phyloP scores from a whole-genome alignment of 192 early-diverging fungal genomes.

The Backusella parvicylindrica region DNA sequence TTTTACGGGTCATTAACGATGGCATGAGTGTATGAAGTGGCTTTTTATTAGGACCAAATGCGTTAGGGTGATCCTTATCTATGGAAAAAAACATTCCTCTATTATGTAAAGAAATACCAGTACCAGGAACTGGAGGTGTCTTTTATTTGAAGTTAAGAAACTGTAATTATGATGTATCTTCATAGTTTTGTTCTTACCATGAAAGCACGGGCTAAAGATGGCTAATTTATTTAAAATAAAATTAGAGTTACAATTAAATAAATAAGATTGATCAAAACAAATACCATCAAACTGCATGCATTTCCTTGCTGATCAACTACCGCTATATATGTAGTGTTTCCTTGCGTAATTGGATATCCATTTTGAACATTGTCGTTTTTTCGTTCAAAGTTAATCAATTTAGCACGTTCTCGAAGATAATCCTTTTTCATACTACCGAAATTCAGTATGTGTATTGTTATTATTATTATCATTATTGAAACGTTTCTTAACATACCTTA shows the following conservation, averaged over 20 bases:
- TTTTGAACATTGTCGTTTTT: constrained; percentile 43
- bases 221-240: constrained; percentile 64
- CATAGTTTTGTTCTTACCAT: constrained; percentile 36
- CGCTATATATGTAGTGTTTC: constrained; percentile 72
- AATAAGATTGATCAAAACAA: neutral
- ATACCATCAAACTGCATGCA: constrained; percentile 73
- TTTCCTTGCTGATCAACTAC: constrained; percentile 73
- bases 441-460: neutral
- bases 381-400: constrained; percentile 44
- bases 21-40: constrained; percentile 82
- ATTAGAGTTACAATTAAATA: constrained; percentile 61
- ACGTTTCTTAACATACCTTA: too few species aligned
- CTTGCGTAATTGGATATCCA: constrained; percentile 52
- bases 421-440: constrained; percentile 22
- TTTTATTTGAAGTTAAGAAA: constrained; percentile 14
- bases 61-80: constrained; percentile 56
- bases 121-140: constrained; percentile 43
- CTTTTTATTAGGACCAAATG: constrained; percentile 60
- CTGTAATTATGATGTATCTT: neutral
- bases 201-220: constrained; percentile 47
- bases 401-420: constrained; percentile 53
- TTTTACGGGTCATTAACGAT: constrained; percentile 50
- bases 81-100: constrained; percentile 65
- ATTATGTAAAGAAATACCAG: constrained; percentile 66
- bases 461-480: neutral